phyloP scores from a whole-genome alignment of 805 yeast species.

The Yamadazyma ubonensis region DNA sequence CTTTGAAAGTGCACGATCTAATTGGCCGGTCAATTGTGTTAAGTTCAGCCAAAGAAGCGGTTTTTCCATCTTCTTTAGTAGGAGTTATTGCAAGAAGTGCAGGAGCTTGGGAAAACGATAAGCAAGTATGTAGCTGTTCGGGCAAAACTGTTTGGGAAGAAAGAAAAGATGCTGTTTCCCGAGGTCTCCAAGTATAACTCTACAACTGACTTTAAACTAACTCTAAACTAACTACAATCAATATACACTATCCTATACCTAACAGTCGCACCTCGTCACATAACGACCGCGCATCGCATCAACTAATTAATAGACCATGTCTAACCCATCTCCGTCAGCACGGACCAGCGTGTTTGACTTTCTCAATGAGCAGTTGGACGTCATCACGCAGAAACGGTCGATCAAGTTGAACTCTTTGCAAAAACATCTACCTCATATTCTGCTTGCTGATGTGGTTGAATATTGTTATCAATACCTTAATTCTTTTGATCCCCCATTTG shows the following conservation, averaged over 20 bases:
- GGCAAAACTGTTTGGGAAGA: slow-evolving; percentile 98
- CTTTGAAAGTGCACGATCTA: slow-evolving; percentile 53
- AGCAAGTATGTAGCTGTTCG: slow-evolving; percentile 88
- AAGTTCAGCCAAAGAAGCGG: slow-evolving; percentile 38
- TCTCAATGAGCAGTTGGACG: slow-evolving; percentile 25
- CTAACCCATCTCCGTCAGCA: slow-evolving; percentile 2
- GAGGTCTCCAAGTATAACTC: slow-evolving; percentile 39
- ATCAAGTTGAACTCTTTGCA: slow-evolving; percentile 20
- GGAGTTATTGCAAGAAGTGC: slow-evolving; percentile 97
- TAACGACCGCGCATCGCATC: no score
- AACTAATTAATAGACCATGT: no score
- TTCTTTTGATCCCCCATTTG: slow-evolving; percentile 24
- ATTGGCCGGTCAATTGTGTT: slow-evolving; percentile 70
- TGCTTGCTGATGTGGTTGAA: slow-evolving; percentile 23
- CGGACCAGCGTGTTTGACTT: slow-evolving; percentile 13
- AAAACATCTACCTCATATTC: slow-evolving; percentile 10
- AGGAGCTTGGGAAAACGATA: slow-evolving; percentile 95
- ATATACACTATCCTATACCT: no score
- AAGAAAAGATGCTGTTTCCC: slow-evolving; percentile 66
- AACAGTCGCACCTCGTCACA: no score
- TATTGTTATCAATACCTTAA: slow-evolving; percentile 21
- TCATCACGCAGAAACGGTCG: slow-evolving; percentile 19
- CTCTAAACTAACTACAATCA: slow-evolving; percentile 1
- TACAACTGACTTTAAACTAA: no score
- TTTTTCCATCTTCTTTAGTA: slow-evolving; percentile 49